Conservation (phyloP, 2,329 filamentous ascomycete species). For the Bipolaris zeicola region DNA sequence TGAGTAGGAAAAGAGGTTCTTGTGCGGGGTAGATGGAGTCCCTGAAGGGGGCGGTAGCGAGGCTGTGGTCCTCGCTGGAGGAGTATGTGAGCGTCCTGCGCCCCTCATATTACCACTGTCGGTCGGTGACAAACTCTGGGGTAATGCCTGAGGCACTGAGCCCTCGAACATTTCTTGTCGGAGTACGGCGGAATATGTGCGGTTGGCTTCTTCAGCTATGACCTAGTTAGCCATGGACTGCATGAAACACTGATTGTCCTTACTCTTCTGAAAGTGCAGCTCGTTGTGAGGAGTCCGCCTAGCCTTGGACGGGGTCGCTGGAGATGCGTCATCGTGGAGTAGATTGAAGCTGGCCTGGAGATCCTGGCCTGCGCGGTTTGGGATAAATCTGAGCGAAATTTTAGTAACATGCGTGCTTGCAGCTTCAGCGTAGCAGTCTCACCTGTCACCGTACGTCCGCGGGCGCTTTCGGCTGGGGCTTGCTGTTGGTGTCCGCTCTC, state of each 20-base stretch:
- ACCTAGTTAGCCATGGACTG: constrained; percentile 16
- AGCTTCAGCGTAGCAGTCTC: constrained; percentile 8
- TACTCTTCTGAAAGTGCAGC: constrained; percentile 88
- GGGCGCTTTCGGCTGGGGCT: constrained; percentile 73
- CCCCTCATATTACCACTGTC: constrained; percentile 63
- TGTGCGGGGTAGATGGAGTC: constrained; percentile 94
- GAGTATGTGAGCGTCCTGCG: constrained; percentile 77
- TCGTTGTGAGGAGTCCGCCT: constrained; percentile 87
- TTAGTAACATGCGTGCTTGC: neutral
- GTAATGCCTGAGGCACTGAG: constrained; percentile 80
- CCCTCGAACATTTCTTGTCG: constrained; percentile 91
- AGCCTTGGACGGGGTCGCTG: constrained; percentile 83
- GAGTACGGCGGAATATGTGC: constrained; percentile 85
- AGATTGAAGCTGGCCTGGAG: constrained; percentile 91
- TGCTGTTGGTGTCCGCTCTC: constrained; percentile 66
- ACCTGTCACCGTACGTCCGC: constrained; percentile 65
- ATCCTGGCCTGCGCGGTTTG: constrained; percentile 90
- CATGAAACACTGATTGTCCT: constrained; percentile 15
- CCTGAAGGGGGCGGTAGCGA: constrained; percentile 72
- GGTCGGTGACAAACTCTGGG: constrained; percentile 60
- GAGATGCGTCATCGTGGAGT: constrained; percentile 89
- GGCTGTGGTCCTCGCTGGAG: constrained; percentile 68
- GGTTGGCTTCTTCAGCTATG: constrained; percentile 87
- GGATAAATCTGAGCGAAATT: constrained; percentile 76
- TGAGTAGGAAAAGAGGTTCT: constrained; percentile 91